These are phyloP conservation scores for Yamadazyma endophytica DNA, from an alignment of 805 yeast genomes.

Conservation along the genomic window DNA sequence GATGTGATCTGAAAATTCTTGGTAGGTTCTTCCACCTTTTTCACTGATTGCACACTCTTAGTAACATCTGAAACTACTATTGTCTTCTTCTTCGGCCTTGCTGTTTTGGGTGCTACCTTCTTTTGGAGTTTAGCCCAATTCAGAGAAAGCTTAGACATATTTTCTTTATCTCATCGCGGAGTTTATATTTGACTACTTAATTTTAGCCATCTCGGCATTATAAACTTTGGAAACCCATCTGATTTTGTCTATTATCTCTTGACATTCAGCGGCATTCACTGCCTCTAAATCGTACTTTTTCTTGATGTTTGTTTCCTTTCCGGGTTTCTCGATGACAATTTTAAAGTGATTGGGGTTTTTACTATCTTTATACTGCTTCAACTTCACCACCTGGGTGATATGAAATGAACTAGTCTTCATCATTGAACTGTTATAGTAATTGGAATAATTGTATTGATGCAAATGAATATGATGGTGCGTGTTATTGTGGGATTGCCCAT, in stretches of 20 bases:
- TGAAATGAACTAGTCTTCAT: slow-evolving; percentile 86
- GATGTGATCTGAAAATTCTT: slow-evolving; percentile 2
- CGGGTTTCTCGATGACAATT: slow-evolving; percentile 52
- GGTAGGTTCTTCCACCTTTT: slow-evolving; percentile 2
- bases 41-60: too few species aligned
- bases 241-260: slow-evolving; percentile 73
- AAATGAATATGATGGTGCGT: slow-evolving; percentile 32
- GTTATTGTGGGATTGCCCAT: slow-evolving; percentile 11
- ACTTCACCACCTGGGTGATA: slow-evolving; percentile 66
- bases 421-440: slow-evolving; percentile 56
- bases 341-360: slow-evolving; percentile 79
- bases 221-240: slow-evolving; percentile 55
- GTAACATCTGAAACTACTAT: background rate
- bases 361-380: slow-evolving; percentile 61
- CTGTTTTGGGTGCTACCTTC: slow-evolving; percentile 8
- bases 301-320: slow-evolving; percentile 38
- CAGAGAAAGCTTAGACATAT: slow-evolving; percentile 17
- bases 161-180: background rate
- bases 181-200: slow-evolving; percentile 2
- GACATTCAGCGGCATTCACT: slow-evolving; percentile 51
- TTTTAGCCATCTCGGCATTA: slow-evolving; percentile 14
- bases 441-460: slow-evolving; percentile 36
- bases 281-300: slow-evolving; percentile 90
- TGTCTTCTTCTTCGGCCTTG: background rate
- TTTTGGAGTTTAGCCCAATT: slow-evolving; percentile 21